phyloP scores from a whole-genome alignment of 208 protist genomes.

The Acanthamoeba rhysodes region DNA sequence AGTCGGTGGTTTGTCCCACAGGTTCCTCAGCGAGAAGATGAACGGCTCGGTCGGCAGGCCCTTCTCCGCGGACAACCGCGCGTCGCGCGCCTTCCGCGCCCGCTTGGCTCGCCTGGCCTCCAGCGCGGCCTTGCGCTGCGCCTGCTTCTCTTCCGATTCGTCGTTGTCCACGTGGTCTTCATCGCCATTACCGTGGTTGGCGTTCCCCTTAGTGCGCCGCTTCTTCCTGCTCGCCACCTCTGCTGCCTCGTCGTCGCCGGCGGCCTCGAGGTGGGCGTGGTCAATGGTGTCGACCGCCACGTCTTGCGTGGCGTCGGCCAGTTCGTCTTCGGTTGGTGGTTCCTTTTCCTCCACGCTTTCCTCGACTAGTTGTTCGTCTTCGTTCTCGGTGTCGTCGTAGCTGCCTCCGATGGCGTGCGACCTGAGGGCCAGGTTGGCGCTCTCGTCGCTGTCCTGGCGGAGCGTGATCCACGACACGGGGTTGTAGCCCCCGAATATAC shows the following conservation, averaged over 20 bases:
- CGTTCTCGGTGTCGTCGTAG: background rate
- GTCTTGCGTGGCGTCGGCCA: no score
- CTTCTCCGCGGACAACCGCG: background rate
- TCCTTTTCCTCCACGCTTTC: background rate
- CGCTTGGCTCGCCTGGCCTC: background rate
- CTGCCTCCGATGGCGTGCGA: background rate
- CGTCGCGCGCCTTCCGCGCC: background rate
- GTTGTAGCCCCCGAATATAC: conserved; percentile 14
- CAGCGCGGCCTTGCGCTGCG: background rate
- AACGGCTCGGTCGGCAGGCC: conserved; percentile 3
- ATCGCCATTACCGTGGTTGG: background rate
- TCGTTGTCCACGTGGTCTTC: background rate
- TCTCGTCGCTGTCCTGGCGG: background rate
- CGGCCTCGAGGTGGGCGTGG: background rate
- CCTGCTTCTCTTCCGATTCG: background rate
- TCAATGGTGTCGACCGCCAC: background rate
- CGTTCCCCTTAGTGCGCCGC: background rate
- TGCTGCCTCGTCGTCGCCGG: background rate
- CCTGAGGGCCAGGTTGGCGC: background rate
- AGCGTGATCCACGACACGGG: conserved; percentile 16
- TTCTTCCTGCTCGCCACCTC: background rate
- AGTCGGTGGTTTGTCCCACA: conserved; percentile 13
- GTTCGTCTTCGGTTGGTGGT: background rate
- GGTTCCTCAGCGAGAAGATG: conserved; percentile 26
- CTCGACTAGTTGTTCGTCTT: background rate